Evolutionary conservation across 108 stramenopile genomes (phyloP), one percentile per base, ranked within the genome.

Genomic region (Pinguiococcus pyrenoidosus): DNA sequence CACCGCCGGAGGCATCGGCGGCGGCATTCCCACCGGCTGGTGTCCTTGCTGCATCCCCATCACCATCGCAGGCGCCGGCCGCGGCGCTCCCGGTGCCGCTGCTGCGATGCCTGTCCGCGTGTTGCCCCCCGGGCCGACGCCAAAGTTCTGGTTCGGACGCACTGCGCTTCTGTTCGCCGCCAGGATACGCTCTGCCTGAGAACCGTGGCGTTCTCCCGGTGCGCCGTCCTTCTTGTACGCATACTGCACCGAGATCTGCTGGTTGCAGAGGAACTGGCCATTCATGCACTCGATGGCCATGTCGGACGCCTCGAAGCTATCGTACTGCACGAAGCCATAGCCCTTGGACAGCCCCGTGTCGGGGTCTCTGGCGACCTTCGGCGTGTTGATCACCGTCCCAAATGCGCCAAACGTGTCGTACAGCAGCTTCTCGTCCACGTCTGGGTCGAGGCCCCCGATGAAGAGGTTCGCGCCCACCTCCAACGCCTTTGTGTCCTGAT

Each of bases 381-480:
- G 87, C 4, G 87, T 83, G 37, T 71, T 49, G n/a, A 84, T 78
- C 37, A 99, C 66, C 10, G 74, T 83, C 10, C 97, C 97, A 73
- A 99, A 99, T 2, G 94, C 86, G 4, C 75, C 75, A 56, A 99
- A 99, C 4, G 94, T 96, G 65, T 99, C 97, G 52, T 93, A 84
- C 44, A 99, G 57, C 47, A 96, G 55, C 64, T 94, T 91, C 64
- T 99, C 97, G 54, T 95, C 91, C 34, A 93, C 94, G 52, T 89
- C 86, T 1, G 42, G 57, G 55, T 92, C 92, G 32, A 99, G 62
- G 64, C 92, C 89, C 2, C 97, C 97, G 29, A 99, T 67, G 55
- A 93, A 99, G 21, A 99, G 73, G 66, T 99, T 99, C 7, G 97
- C 97, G 8, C 97, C 97, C 0, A 99, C 86, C 45, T 91, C 93